Base-by-base conservation (phyloP, 2,329 filamentous ascomycete species). In the Fusarium camptoceras region DNA sequence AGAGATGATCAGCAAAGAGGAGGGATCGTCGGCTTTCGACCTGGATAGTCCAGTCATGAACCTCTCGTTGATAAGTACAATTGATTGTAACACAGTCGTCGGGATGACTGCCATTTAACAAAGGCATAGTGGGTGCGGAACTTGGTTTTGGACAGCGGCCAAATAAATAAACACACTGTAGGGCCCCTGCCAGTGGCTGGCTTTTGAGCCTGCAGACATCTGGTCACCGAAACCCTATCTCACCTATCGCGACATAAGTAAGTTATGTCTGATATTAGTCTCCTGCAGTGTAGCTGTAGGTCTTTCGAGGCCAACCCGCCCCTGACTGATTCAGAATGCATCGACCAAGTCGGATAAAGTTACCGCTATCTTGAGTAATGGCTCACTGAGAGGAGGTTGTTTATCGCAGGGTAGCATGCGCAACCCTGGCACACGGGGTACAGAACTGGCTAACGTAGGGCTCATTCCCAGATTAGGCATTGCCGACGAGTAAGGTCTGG, bases 401-500 rank as follows among this genome's bases (percentile, higher is more conserved):
- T 64, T 54, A 51, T 41, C 56, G 24, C 25, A 68, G 54, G 67
- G 67, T 71, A 42, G 43, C 67, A 68, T 59, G 34, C 18, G 47
- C 15, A 55, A 51, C 63, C 67, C 67, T 55, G 49, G 64, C 39
- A 56, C 30, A 39, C 44, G 62, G 57, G 55, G 63, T 59, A 27
- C 47, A 55, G 25, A 53, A 59, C 48, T 60, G 55, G 51, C 43
- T 43, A 71, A 41, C 55, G 50, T 54, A 64, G 67, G 63, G 64
- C 54, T 63, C 53, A 50, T 64, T 68, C 65, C 67, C 34, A 47
- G 37, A 68, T 56, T 64, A 39, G 67, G 58, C 34, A 47, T 56
- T 71, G 28, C 54, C 34, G 58, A 47, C 37, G 49, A 43, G 53
- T 16, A 54, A 41, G 27, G 31, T 25, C 57, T 47, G 34, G 47